These are phyloP conservation scores for Byssothecium circinans DNA, from an alignment of 2,329 filamentous ascomycete species.

Conservation along the genomic window DNA sequence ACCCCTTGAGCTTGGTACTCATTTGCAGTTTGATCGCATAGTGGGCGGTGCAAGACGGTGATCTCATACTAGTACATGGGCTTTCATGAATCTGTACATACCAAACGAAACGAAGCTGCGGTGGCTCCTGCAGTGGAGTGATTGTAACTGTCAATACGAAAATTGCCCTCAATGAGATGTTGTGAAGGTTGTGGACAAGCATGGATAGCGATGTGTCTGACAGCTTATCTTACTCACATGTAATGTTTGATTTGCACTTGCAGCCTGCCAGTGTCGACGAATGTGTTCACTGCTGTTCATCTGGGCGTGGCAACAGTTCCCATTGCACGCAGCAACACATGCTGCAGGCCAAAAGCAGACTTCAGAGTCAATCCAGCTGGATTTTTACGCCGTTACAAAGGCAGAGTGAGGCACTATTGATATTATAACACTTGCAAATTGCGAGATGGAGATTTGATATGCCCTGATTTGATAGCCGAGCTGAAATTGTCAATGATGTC, in stretches of 20 bases:
- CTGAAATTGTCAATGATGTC: conserved; percentile 37
- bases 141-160: conserved; percentile 14
- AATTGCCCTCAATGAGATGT: background rate
- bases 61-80: conserved; percentile 14
- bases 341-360: too few relatives aligned
- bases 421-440: background rate
- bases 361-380: background rate
- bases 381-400: background rate
- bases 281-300: too few relatives aligned
- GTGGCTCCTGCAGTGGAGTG: conserved; percentile 1
- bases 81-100: conserved; percentile 27
- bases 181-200: too few relatives aligned
- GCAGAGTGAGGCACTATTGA: background rate
- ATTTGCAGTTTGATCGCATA: conserved; percentile 16
- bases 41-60: conserved; percentile 4
- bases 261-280: background rate
- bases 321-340: too few relatives aligned
- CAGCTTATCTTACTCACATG: too few relatives aligned
- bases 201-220: too few relatives aligned
- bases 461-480: conserved; percentile 37
- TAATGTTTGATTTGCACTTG: background rate
- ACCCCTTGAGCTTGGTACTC: conserved; percentile 33
- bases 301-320: too few relatives aligned
- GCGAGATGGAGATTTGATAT: conserved; percentile 27
- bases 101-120: conserved; percentile 5